Evolutionary conservation across 352 stramenopile species (phyloP), one percentile per base, ranked within the genome.

Genomic region (Pythium brachiatum): DNA sequence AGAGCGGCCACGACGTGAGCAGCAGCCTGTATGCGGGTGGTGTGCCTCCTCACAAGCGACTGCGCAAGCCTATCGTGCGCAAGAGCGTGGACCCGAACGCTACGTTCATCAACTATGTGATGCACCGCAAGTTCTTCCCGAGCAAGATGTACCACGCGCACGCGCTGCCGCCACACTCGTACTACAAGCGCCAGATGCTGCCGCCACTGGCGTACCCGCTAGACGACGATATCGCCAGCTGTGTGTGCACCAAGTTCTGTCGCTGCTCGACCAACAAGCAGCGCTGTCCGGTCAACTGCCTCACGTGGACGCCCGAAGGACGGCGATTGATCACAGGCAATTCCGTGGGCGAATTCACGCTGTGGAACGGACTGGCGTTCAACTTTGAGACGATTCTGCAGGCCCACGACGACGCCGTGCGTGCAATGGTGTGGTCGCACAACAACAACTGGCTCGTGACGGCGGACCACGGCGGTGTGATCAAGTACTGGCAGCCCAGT

Each of bases 301-400:
- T 99, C 47, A 97, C 84, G 66, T 99, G 96, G 96, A 98, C 95
- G 32, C 97, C 96, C 11, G 96, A 98, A 61, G 96, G 93, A 21
- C 87, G 93, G 29, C 90, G 94, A 26, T 75, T 98, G 48, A 96
- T 99, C 76, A 99, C 97, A 9, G 97, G 94, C 57, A 99, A 98
- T 73, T 97, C 96, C 67, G 96, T 98, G 57, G 96, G 96, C 44
- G 91, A 97, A 74, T 99, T 99, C 73, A 99, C 95, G 55, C 81
- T 99, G 47, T 99, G 97, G 97, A 98, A 99, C 72, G 95, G 96
- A 4, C 83, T 98, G 44, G 97, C 94, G 27, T 99, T 99, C 81
- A 97, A 97, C 62, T 99, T 98, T 72, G 96, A 99, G 84, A 96
- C 96, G 2, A 98, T 98, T 60, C 86, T 99, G 62, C 91, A 95